Conservation (phyloP, 306 rosid species). For the Quercus cerris region DNA sequence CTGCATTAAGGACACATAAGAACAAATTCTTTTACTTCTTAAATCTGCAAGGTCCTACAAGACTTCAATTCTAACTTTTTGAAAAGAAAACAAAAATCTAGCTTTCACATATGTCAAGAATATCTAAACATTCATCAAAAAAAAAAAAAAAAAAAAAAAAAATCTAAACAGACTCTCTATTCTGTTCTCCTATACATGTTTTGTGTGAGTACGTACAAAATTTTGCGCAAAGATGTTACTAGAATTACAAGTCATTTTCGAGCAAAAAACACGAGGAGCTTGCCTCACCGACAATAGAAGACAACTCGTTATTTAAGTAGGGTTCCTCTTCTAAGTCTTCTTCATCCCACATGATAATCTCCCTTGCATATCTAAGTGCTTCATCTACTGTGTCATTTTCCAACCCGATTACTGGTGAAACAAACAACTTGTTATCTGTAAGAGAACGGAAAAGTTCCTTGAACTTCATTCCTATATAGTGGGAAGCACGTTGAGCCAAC, state of each 20-base stretch:
- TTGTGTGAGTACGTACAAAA: constrained; percentile 8
- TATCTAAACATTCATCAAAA: too few relatives aligned
- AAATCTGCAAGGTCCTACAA: not conserved
- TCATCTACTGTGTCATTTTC: constrained; percentile 57
- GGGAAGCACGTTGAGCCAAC: constrained; percentile 54
- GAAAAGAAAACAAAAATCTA: not conserved
- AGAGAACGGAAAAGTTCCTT: constrained; percentile 47
- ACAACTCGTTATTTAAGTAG: constrained; percentile 27
- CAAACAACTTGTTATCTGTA: constrained; percentile 59
- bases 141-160: not conserved
- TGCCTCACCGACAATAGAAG: constrained; percentile 41
- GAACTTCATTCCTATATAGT: constrained; percentile 66
- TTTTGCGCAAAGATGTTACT: not conserved
- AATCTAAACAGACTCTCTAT: not conserved
- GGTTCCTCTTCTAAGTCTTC: constrained; percentile 23
- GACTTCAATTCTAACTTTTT: not conserved
- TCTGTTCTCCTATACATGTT: not conserved
- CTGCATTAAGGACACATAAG: not conserved
- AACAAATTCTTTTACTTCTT: not conserved
- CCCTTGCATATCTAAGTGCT: constrained; percentile 72
- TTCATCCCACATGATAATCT: constrained; percentile 45
- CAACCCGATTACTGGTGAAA: constrained; percentile 54
- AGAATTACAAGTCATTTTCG: not conserved
- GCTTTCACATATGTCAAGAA: not conserved
- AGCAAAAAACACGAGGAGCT: constrained; percentile 24